Percentiles rank a stretch among this genome's conserved stretches.
Conservation (phyloP, 2,329 filamentous ascomycete species). For the Stromatinia cepivora region DNA sequence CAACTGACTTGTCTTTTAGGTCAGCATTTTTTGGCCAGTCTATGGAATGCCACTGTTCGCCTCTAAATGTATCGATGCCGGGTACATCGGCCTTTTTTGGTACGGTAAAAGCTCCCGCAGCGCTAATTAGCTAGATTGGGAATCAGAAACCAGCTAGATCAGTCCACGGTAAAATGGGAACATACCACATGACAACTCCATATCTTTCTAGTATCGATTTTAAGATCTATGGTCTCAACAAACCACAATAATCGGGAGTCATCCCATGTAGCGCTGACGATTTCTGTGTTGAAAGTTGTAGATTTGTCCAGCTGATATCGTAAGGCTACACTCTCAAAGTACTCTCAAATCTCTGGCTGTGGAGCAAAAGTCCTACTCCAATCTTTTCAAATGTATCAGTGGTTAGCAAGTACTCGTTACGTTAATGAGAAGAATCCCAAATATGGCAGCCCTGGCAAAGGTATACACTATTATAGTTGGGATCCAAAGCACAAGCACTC, state of each 20-base stretch:
- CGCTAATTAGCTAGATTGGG: not conserved
- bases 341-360: slow-evolving; percentile 8
- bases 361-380: slow-evolving; percentile 13
- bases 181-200: slow-evolving; percentile 9
- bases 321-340: slow-evolving; percentile 11
- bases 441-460: not conserved
- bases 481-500: not conserved
- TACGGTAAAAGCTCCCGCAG: slow-evolving; percentile 10
- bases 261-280: slow-evolving; percentile 7
- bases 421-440: not conserved
- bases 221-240: slow-evolving; percentile 10
- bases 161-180: not conserved
- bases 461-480: no score
- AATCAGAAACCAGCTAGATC: not conserved
- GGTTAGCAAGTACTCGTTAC: not conserved
- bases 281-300: slow-evolving; percentile 12
- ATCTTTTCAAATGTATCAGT: not conserved
- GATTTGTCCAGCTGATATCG: not conserved
- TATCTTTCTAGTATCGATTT: not conserved
- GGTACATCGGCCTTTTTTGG: slow-evolving; percentile 9
- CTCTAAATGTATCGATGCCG: not conserved
- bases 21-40: slow-evolving; percentile 11
- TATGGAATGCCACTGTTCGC: slow-evolving; percentile 1
- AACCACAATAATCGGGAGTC: slow-evolving; percentile 5
- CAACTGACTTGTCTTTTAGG: not conserved